Evolutionary conservation across 176 grass and related monocot species (phyloP).

Genomic region (Chrysopogon serrulatus): DNA sequence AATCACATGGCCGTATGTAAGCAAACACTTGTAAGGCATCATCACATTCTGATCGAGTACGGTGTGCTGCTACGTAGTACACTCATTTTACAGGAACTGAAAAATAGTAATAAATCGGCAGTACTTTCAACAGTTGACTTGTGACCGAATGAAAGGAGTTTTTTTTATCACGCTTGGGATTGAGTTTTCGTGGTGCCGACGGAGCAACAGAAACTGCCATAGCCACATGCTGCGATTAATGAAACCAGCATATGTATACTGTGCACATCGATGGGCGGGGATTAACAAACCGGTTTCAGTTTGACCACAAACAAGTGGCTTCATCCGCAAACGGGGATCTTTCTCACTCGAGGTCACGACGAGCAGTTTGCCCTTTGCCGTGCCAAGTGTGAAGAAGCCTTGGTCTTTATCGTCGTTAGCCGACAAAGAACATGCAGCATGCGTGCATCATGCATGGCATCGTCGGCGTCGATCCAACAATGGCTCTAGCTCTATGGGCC

Average conservation of each 20-base stretch:
- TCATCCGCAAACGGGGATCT: constrained; percentile 1
- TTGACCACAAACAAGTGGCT: constrained; percentile 26
- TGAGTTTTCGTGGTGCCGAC: neutral
- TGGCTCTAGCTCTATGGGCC: neutral
- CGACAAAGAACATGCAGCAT: neutral
- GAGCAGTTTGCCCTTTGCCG: neutral
- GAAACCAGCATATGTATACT: neutral
- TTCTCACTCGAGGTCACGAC: neutral
- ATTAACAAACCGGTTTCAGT: constrained; percentile 19
- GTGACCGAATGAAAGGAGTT: constrained; percentile 22
- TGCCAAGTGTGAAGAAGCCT: constrained; percentile 6
- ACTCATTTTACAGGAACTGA: neutral
- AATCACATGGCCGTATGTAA: too few species aligned
- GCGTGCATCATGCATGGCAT: neutral
- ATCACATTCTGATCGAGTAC: neutral
- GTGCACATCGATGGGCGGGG: neutral
- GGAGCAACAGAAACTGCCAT: constrained; percentile 24
- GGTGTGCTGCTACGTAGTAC: neutral
- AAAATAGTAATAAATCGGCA: neutral
- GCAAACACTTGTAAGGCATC: too few species aligned
- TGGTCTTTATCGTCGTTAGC: constrained; percentile 11
- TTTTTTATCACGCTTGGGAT: neutral
- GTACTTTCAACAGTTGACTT: constrained; percentile 37
- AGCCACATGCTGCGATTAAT: constrained; percentile 34
- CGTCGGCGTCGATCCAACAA: neutral